phyloP scores from a whole-genome alignment of 176 grass and related monocot species.

The Hordeum marinum region DNA sequence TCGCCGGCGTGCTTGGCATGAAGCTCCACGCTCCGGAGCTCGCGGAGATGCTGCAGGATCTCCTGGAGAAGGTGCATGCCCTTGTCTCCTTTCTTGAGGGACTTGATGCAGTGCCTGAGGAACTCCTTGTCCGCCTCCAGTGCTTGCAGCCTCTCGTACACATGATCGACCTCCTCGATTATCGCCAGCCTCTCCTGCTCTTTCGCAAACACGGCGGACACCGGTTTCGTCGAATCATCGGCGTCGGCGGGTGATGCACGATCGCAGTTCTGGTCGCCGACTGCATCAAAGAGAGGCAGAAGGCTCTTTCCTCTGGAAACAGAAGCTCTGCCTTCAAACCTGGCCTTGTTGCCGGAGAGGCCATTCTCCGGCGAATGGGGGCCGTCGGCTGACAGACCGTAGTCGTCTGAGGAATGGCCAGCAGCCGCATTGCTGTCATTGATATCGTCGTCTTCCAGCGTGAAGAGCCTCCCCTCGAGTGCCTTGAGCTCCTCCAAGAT shows the following conservation, averaged over 20 bases:
- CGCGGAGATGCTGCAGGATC: constrained; percentile 90
- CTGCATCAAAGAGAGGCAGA: constrained; percentile 77
- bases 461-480: constrained; percentile 80
- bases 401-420: constrained; percentile 27
- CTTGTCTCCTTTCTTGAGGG: constrained; percentile 83
- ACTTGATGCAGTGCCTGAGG: constrained; percentile 86
- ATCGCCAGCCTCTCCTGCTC: constrained; percentile 63
- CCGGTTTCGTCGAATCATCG: constrained; percentile 8
- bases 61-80: constrained; percentile 91
- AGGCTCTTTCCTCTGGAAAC: constrained; percentile 66
- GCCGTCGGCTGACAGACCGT: no score
- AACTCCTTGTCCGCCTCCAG: constrained; percentile 96
- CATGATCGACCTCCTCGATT: constrained; percentile 72
- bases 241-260: background rate
- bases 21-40: constrained; percentile 73
- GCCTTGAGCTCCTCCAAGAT: constrained; percentile 89
- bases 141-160: constrained; percentile 81
- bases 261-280: constrained; percentile 37
- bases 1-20: constrained; percentile 53
- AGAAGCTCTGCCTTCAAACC: constrained; percentile 22
- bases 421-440: constrained; percentile 19
- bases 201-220: constrained; percentile 4
- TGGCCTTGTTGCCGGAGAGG: constrained; percentile 24
- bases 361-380: constrained; percentile 12
- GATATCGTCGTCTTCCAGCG: constrained; percentile 64